Evolutionary conservation across 2,329 filamentous ascomycete species (phyloP).

Genomic region (Fusarium acutatum): DNA sequence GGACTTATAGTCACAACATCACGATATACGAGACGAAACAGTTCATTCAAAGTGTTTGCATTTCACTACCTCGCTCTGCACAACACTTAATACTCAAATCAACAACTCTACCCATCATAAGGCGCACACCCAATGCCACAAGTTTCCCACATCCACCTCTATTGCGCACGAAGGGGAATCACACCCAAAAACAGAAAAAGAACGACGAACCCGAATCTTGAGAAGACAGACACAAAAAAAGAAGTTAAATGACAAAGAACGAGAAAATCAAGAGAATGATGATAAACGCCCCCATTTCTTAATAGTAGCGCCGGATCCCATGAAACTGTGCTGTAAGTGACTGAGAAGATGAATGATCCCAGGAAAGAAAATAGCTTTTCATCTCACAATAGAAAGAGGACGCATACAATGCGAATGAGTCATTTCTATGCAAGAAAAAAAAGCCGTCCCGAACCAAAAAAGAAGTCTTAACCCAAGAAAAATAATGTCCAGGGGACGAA

Average conservation of each 20-base stretch:
- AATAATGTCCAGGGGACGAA: slow-evolving; percentile 20
- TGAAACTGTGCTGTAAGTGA: slow-evolving; percentile 29
- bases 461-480: slow-evolving; percentile 28
- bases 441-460: slow-evolving; percentile 19
- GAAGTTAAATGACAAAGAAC: slow-evolving; percentile 21
- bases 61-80: slow-evolving; percentile 36
- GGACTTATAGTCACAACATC: background rate
- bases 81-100: slow-evolving; percentile 22
- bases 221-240: background rate
- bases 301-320: slow-evolving; percentile 41
- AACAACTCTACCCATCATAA: slow-evolving; percentile 32
- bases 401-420: background rate
- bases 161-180: slow-evolving; percentile 11
- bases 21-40: background rate
- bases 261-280: slow-evolving; percentile 6
- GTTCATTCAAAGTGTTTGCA: slow-evolving; percentile 40
- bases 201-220: slow-evolving; percentile 23
- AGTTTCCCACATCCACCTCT: slow-evolving; percentile 15
- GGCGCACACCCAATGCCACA: slow-evolving; percentile 26
- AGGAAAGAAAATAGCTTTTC: background rate
- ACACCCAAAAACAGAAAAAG: slow-evolving; percentile 10
- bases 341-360: slow-evolving; percentile 25
- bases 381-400: background rate
- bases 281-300: slow-evolving; percentile 38
- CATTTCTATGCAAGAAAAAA: slow-evolving; percentile 4